phyloP scores from a whole-genome alignment of 129 eudicot genomes.

The Ambrosia artemisiifolia region DNA sequence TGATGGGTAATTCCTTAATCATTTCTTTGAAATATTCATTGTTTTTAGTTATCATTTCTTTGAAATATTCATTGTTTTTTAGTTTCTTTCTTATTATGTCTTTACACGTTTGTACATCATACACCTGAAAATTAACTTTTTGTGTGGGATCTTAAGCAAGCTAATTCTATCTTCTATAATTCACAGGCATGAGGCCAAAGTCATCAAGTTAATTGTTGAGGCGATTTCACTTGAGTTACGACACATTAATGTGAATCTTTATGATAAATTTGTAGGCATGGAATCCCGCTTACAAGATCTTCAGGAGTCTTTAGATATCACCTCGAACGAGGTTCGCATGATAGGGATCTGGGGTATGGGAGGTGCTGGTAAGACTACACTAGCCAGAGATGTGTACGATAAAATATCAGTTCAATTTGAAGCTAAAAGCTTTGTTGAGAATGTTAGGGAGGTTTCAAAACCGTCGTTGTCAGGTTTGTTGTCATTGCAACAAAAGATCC shows the following conservation, averaged over 20 bases:
- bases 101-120: not conserved
- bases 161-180: not conserved
- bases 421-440: slow-evolving; percentile 17
- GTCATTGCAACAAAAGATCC: slow-evolving; percentile 5
- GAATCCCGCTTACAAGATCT: not conserved
- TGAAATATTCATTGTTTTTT: not conserved
- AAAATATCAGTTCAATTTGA: not conserved
- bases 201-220: slow-evolving; percentile 6
- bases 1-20: slow-evolving; percentile 15
- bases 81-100: not conserved
- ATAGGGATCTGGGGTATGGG: slow-evolving; percentile 22
- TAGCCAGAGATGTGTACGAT: slow-evolving; percentile 13
- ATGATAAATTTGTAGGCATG: slow-evolving; percentile 1
- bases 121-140: not conserved
- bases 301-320: not conserved
- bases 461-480: not conserved
- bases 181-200: slow-evolving; percentile 3
- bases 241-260: not conserved
- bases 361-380: slow-evolving; percentile 25
- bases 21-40: not conserved
- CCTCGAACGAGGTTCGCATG: slow-evolving; percentile 2
- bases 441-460: slow-evolving; percentile 8
- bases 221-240: not conserved
- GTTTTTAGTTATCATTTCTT: not conserved
- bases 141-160: slow-evolving; percentile 8